Base-by-base conservation (phyloP, 2,329 filamentous ascomycete genomes). In the Lasiodiplodia gonubiensis region DNA sequence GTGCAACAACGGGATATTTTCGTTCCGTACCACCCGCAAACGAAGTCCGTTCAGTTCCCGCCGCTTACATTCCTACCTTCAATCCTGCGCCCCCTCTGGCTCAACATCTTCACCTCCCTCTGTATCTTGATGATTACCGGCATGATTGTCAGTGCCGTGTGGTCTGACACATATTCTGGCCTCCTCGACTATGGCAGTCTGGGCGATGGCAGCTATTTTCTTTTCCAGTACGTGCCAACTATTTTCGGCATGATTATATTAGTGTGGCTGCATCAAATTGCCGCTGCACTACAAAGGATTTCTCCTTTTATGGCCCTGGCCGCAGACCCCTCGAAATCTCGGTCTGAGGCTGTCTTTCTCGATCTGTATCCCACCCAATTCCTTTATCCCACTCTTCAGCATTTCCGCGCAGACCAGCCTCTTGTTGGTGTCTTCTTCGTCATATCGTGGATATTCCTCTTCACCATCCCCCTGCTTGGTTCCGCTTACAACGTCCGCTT, bases 161-260 rank as follows among this genome's bases (percentile, higher is more conserved):
- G 76, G 68, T 80, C 78, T 18, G 72, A 74, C 46, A 75, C 73
- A 59, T 70, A 12, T 70, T 78, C 84, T 11, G 92, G 92, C 0
- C 80, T 97, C 14, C 88, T 86, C 74, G 79, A 84, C 3, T 97
- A 94, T 76, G 81, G 82, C 39, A 85, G 85, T 35, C 90, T 93
- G 67, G 90, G 91, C 69, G 90, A 90, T 60, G 85, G 85, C 10
- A 85, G 89, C 70, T 97, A 96, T 79, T 97, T 97, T 76, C 79
- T 96, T 55, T 95, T 97, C 77, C 87, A 93, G 69, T 92, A 97
- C 70, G 81, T 97, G 1, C 94, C 94, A 2, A 92, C 93, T 67
- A 81, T 97, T 0, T 75, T 96, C 16, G 92, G 89, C 0, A 88
- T 88, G 23, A 71, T 90, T 14, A 80, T 97, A 42, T 83, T 95